A percentile compares a stretch with the other conserved stretches of the same genome.
phyloP scores from a whole-genome alignment of 2,329 filamentous ascomycete genomes.

The Fusarium denticulatum region DNA sequence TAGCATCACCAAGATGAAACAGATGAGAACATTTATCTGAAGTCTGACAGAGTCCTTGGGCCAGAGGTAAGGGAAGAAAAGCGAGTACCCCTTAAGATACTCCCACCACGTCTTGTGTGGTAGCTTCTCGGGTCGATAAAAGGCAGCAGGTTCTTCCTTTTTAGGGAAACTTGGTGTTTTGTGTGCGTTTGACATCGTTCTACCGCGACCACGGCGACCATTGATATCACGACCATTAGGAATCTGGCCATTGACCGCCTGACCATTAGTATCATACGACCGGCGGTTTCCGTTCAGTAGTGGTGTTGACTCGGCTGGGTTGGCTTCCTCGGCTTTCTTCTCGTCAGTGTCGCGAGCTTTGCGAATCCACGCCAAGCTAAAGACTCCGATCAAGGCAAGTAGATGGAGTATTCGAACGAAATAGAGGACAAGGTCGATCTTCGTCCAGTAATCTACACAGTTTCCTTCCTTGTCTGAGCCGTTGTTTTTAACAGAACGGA shows the following conservation, averaged over 20 bases:
- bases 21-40: constrained; percentile 81
- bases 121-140: constrained; percentile 87
- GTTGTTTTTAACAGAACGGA: constrained; percentile 50
- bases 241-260: constrained; percentile 37
- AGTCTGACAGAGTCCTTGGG: constrained; percentile 80
- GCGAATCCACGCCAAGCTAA: constrained; percentile 54
- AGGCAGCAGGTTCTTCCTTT: constrained; percentile 76
- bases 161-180: constrained; percentile 44
- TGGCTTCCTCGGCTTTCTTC: constrained; percentile 53
- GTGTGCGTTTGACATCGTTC: constrained; percentile 53
- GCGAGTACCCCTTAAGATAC: constrained; percentile 88
- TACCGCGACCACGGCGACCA: constrained; percentile 48
- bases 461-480: constrained; percentile 42
- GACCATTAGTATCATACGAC: constrained; percentile 50
- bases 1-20: constrained; percentile 80
- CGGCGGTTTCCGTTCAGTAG: constrained; percentile 61
- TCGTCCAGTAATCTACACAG: constrained; percentile 53
- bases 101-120: constrained; percentile 96
- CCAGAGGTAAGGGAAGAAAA: constrained; percentile 98
- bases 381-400: constrained; percentile 64
- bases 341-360: constrained; percentile 52
- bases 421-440: constrained; percentile 72
- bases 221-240: constrained; percentile 35
- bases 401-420: constrained; percentile 75
- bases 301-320: constrained; percentile 68